Conservation (phyloP, 2,329 filamentous ascomycete genomes). For the Trichoderma hamatum region DNA sequence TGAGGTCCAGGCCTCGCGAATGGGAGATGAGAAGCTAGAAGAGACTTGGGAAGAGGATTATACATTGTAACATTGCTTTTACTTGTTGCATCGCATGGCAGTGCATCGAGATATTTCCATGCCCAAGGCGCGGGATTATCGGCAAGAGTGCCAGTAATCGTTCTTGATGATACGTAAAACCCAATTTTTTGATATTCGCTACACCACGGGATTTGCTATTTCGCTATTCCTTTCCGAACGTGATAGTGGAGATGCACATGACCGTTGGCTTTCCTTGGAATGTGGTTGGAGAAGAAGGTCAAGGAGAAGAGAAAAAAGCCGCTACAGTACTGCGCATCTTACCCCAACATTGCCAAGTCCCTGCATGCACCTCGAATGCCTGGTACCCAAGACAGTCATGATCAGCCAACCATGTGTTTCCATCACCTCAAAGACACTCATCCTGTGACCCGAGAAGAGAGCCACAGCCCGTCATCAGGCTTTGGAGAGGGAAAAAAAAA, state of each 20-base stretch:
- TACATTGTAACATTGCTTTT: background rate
- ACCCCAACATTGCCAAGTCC: background rate
- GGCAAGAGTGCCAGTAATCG: background rate
- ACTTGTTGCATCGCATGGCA: background rate
- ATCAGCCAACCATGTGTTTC: conserved; percentile 1
- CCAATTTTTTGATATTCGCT: background rate
- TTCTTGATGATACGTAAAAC: background rate
- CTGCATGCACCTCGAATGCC: background rate
- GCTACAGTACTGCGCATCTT: background rate
- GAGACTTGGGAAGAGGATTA: background rate
- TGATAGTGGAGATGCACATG: conserved; percentile 13
- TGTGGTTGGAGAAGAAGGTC: background rate
- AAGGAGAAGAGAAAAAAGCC: background rate
- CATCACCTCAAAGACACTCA: background rate
- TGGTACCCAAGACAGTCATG: background rate
- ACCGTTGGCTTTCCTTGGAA: background rate
- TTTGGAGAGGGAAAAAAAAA: background rate
- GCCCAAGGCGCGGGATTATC: background rate
- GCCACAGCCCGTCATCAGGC: background rate
- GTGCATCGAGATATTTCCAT: conserved; percentile 10
- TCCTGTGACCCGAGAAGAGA: background rate
- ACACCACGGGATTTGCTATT: background rate
- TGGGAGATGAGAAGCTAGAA: background rate
- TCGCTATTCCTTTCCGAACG: background rate
- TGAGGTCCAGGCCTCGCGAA: background rate